Conservation (phyloP, 805 yeast species). For the Komagataella populi region DNA sequence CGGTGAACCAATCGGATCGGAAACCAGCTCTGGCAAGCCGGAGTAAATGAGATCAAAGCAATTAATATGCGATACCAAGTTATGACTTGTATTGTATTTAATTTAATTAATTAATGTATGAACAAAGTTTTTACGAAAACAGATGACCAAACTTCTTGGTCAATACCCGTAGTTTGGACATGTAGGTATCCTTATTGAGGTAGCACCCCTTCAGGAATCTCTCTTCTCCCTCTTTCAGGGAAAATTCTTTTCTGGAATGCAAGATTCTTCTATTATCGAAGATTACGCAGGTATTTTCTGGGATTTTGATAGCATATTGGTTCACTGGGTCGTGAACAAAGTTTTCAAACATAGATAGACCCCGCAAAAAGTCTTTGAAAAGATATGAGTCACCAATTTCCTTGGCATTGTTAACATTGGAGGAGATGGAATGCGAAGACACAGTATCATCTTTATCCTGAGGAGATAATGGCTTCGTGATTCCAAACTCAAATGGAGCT, state of each 20-base stretch:
- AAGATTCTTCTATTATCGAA: conserved; percentile 61
- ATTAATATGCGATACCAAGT: neutral
- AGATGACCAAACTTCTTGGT: conserved; percentile 2
- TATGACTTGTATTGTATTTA: neutral
- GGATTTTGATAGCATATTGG: conserved; percentile 38
- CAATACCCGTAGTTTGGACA: conserved; percentile 38
- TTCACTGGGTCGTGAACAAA: conserved; percentile 37
- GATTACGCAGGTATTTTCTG: conserved; percentile 48
- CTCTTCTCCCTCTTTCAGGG: conserved; percentile 23
- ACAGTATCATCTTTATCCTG: conserved; percentile 5
- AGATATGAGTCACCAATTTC: conserved; percentile 25
- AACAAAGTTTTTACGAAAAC: neutral
- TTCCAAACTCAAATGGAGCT: conserved; percentile 56
- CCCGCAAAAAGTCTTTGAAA: conserved; percentile 44
- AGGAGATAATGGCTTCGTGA: conserved; percentile 20
- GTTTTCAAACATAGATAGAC: conserved; percentile 46
- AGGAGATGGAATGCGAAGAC: conserved; percentile 4
- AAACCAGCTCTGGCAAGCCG: neutral
- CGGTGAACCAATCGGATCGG: neutral
- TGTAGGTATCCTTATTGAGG: conserved; percentile 55
- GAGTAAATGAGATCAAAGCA: neutral
- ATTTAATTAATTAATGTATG: neutral
- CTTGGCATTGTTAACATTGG: conserved; percentile 13
- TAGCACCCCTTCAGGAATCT: conserved; percentile 73
- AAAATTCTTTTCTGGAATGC: conserved; percentile 37